Evolutionary conservation across 2,329 filamentous ascomycete species (phyloP).

Genomic region (Nemania sp.): DNA sequence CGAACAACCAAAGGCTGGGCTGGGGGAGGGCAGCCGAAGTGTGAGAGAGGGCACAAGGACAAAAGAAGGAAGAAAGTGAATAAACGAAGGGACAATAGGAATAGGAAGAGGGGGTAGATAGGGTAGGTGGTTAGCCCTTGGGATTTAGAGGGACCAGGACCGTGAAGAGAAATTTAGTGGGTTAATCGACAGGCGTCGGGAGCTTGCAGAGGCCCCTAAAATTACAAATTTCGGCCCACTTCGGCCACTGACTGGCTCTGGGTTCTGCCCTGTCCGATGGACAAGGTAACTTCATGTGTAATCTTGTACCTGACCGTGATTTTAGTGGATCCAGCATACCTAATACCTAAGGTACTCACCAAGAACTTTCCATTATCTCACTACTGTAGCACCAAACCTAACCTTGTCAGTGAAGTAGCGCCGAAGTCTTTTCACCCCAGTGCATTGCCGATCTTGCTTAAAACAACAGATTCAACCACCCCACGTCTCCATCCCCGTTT

Average conservation of each 20-base stretch:
- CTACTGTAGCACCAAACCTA: neutral
- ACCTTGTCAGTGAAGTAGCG: neutral
- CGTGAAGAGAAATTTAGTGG: slow-evolving; percentile 49
- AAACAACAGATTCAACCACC: slow-evolving; percentile 15
- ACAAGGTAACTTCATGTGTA: neutral
- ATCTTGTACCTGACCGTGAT: neutral
- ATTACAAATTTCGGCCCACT: slow-evolving; percentile 35
- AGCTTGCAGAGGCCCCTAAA: slow-evolving; percentile 25
- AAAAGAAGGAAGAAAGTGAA: slow-evolving; percentile 12
- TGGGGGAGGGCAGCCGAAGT: slow-evolving; percentile 8
- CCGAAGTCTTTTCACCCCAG: neutral
- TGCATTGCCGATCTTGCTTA: slow-evolving; percentile 19
- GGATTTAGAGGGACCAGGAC: slow-evolving; percentile 35
- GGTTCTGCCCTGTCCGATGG: slow-evolving; percentile 2
- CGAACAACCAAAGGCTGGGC: slow-evolving; percentile 14
- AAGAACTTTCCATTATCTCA: neutral
- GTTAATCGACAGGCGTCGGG: slow-evolving; percentile 31
- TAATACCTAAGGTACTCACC: slow-evolving; percentile 5
- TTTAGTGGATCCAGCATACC: neutral
- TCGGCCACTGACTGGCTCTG: slow-evolving; percentile 5
- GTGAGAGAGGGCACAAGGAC: slow-evolving; percentile 7
- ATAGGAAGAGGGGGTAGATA: slow-evolving; percentile 14
- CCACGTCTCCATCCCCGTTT: neutral
- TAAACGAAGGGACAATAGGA: slow-evolving; percentile 10
- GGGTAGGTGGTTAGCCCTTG: slow-evolving; percentile 30